Base-by-base conservation (phyloP, 2,329 filamentous ascomycete genomes). In the Hortaea werneckii region DNA sequence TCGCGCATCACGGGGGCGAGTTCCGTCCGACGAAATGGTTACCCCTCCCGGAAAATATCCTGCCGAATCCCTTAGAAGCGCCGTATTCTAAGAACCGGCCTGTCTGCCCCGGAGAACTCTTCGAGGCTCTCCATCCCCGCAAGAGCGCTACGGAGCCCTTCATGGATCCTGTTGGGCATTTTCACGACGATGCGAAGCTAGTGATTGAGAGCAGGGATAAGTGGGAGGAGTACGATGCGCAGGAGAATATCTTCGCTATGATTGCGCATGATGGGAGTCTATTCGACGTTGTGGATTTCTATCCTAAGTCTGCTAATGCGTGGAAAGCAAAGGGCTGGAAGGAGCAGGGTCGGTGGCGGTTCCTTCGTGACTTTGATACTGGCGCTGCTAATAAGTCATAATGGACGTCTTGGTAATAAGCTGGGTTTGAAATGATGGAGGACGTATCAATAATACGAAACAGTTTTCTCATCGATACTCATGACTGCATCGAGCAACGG, bases 191-290 rank as follows among this genome's bases (percentile, higher is more conserved):
- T 54, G 46, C 54, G 0, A 57, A 61, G 12, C 56, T 63, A 42
- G 62, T 67, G 2, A 47, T 62, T 26, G 59, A 57, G 40, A 73
- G 70, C 1, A 64, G 73, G 5, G 56, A 56, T n/a, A 73, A 73
- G 44, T 43, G 76, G 28, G 65, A 69, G 43, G 69, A 71, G 46
- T 63, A 66, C 6, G 74, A 76, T 55, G 71, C 65, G 2, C 54
- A 62, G 6, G 65, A 69, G 10, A 62, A 68, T 35, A 54, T 75
- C 3, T 59, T 77, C 10, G 62, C 74, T 4, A 56, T 70, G 1
- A 65, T 73, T 27, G 70, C 74, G 6, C 74, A 77, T 52, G 74
- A 77, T 53, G 59, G 61, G 35, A 63, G 55, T 46, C 47, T 76
- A 40, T 43, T 68, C 30, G 59, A 63, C 26, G 60, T 72, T 28